phyloP scores from a whole-genome alignment of 495 filamentous ascomycete species.

The Aspergillus conjunctus region DNA sequence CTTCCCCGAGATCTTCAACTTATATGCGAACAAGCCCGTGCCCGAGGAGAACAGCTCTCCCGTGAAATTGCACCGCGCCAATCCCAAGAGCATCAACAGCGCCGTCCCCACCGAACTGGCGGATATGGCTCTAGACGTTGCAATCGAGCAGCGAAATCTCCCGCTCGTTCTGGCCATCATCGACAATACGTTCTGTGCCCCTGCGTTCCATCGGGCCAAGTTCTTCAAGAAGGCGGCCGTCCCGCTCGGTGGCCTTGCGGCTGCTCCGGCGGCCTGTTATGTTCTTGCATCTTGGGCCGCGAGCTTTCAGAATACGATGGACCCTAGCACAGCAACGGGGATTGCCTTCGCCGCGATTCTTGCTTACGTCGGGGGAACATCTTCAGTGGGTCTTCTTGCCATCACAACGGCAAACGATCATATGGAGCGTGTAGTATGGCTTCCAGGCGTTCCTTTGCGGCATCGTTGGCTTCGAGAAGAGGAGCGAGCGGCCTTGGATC shows the following conservation, averaged over 20 bases:
- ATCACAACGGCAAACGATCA: slow-evolving; percentile 87
- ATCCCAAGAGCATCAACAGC: slow-evolving; percentile 66
- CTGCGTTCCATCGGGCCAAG: slow-evolving; percentile 72
- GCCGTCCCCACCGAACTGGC: slow-evolving; percentile 70
- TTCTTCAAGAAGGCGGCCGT: slow-evolving; percentile 52
- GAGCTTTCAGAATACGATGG: slow-evolving; percentile 70
- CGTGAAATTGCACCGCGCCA: slow-evolving; percentile 60
- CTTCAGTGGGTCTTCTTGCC: slow-evolving; percentile 78
- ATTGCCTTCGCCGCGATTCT: slow-evolving; percentile 78
- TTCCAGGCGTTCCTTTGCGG: slow-evolving; percentile 72
- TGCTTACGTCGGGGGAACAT: slow-evolving; percentile 77
- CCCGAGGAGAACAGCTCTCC: slow-evolving; percentile 61
- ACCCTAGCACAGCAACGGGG: slow-evolving; percentile 67
- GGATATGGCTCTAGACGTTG: slow-evolving; percentile 69
- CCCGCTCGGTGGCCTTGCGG: slow-evolving; percentile 53
- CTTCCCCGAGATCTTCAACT: slow-evolving; percentile 74
- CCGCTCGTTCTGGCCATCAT: slow-evolving; percentile 77
- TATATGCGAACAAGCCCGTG: slow-evolving; percentile 83
- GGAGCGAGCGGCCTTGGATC: slow-evolving; percentile 86
- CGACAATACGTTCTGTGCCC: slow-evolving; percentile 71
- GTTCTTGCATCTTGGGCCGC: slow-evolving; percentile 57
- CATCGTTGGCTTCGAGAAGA: slow-evolving; percentile 92
- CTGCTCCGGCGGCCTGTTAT: slow-evolving; percentile 71
- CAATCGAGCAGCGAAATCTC: slow-evolving; percentile 75
- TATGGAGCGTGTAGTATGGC: slow-evolving; percentile 91